Evolutionary conservation across 2,329 filamentous ascomycete species (phyloP).

Genomic region (Arachnomyces sp.): DNA sequence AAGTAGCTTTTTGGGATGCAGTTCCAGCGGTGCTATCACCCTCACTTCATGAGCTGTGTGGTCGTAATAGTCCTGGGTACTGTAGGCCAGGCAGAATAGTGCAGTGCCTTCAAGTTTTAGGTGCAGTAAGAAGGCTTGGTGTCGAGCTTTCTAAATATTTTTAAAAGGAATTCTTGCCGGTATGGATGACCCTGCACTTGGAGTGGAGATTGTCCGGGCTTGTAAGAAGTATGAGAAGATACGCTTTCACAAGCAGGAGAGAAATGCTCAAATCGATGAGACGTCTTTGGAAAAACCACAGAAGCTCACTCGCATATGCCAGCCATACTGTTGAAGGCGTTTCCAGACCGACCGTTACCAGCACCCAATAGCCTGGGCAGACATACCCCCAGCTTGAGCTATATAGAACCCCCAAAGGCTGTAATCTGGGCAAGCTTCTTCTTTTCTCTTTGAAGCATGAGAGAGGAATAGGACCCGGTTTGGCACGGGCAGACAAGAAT

Average conservation of each 20-base stretch:
- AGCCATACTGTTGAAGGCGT: constrained; percentile 9
- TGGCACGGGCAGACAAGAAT: no score
- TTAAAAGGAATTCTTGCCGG: not conserved
- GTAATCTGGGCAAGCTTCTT: constrained; percentile 8
- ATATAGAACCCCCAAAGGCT: constrained; percentile 7
- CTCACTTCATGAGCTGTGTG: constrained; percentile 4
- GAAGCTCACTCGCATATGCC: not conserved
- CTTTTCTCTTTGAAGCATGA: constrained; percentile 5
- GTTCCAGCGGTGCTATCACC: constrained; percentile 4
- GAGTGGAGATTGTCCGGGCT: constrained; percentile 4
- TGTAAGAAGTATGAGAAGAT: constrained; percentile 1
- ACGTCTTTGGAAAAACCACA: constrained; percentile 2
- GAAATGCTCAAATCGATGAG: not conserved
- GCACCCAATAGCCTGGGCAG: constrained; percentile 7
- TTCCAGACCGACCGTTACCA: constrained; percentile 11
- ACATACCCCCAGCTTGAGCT: constrained; percentile 9
- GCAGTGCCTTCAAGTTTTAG: constrained; percentile 10
- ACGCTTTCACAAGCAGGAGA: not conserved
- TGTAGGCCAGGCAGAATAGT: constrained; percentile 18
- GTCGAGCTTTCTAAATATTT: not conserved
- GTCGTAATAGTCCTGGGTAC: not conserved
- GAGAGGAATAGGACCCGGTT: not conserved
- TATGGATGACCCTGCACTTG: constrained; percentile 4
- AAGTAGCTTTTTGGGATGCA: constrained; percentile 1
- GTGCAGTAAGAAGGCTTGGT: not conserved